phyloP scores from a whole-genome alignment of 2,329 filamentous ascomycete genomes.

The Epicoccum sorghinum region DNA sequence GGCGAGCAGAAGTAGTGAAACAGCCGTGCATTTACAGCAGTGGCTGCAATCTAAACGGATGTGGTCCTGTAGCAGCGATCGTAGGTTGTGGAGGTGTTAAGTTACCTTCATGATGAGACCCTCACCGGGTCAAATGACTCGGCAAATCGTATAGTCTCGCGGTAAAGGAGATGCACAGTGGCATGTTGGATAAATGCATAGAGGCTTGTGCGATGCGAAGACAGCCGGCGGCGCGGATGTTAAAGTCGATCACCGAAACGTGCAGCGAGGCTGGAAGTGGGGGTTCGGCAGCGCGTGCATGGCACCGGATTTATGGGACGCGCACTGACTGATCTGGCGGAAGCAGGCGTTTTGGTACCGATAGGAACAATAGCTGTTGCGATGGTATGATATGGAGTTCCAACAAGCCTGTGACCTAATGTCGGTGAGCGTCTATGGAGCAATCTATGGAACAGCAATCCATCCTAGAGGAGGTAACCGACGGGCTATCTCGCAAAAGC shows the following conservation, averaged over 20 bases:
- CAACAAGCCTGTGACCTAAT: neutral
- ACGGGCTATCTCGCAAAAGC: conserved; percentile 2
- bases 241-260: conserved; percentile 28
- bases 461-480: neutral
- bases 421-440: too few relatives aligned
- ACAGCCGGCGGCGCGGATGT: conserved; percentile 14
- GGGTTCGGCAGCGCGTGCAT: conserved; percentile 36
- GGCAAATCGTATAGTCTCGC: neutral
- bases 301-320: conserved; percentile 28
- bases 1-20: conserved; percentile 40
- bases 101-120: neutral
- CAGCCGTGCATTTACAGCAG: conserved; percentile 35
- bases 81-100: neutral
- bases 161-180: neutral
- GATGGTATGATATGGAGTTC: neutral
- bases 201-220: conserved; percentile 9
- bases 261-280: conserved; percentile 35
- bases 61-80: neutral
- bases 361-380: neutral
- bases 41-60: conserved; percentile 34
- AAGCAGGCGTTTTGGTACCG: conserved; percentile 25
- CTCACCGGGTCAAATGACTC: too few relatives aligned
- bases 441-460: too few relatives aligned
- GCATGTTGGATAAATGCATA: conserved; percentile 2
- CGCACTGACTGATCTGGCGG: conserved; percentile 47